A percentile compares a stretch with the other conserved stretches of the same genome.
phyloP scores from a whole-genome alignment of 2,329 filamentous ascomycete genomes.

The Aspergillus felis region DNA sequence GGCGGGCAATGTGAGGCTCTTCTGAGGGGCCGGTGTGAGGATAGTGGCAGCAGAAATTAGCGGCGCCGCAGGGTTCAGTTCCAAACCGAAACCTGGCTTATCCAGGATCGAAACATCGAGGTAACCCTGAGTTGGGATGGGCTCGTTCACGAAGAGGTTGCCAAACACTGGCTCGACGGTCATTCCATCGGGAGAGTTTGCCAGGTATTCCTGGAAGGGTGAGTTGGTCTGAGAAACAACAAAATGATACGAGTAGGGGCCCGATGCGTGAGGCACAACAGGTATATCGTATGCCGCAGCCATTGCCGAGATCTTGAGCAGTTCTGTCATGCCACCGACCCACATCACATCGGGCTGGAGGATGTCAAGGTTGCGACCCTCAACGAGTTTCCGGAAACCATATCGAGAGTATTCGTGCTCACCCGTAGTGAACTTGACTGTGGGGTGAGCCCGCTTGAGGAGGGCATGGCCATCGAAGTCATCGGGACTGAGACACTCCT shows the following conservation, averaged over 20 bases:
- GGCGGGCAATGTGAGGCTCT: slow-evolving; percentile 38
- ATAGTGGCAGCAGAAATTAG: slow-evolving; percentile 73
- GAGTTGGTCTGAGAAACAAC: slow-evolving; percentile 90
- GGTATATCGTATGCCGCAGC: slow-evolving; percentile 91
- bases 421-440: slow-evolving; percentile 89
- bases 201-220: slow-evolving; percentile 93
- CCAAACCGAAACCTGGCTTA: slow-evolving; percentile 85
- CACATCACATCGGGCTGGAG: slow-evolving; percentile 97
- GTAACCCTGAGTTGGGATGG: slow-evolving; percentile 78
- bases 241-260: slow-evolving; percentile 94
- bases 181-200: slow-evolving; percentile 87
- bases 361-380: slow-evolving; percentile 87
- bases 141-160: slow-evolving; percentile 84
- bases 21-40: slow-evolving; percentile 61
- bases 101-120: slow-evolving; percentile 76
- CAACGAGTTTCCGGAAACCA: slow-evolving; percentile 90
- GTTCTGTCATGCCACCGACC: slow-evolving; percentile 87
- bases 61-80: slow-evolving; percentile 75
- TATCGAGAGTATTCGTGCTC: slow-evolving; percentile 95
- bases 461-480: slow-evolving; percentile 87
- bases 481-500: slow-evolving; percentile 87
- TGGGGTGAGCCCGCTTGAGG: slow-evolving; percentile 86
- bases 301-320: slow-evolving; percentile 83
- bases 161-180: slow-evolving; percentile 89
- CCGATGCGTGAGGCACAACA: slow-evolving; percentile 90